Base-by-base conservation (phyloP, 78 protist species). In the Polysphondylium violaceum region DNA sequence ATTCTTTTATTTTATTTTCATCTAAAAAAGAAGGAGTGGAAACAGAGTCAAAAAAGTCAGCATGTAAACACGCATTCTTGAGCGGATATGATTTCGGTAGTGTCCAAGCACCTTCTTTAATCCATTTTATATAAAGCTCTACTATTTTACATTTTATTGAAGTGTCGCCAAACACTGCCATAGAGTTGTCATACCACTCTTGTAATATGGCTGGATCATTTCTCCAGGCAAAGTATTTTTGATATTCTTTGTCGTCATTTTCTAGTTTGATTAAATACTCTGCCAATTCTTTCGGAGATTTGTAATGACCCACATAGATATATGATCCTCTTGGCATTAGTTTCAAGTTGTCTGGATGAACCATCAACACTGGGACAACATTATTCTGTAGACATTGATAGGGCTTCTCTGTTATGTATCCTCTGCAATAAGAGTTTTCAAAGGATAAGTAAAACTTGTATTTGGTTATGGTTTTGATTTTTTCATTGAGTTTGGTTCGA, bases 381-480 rank as follows among this genome's bases (percentile, higher is more conserved):
- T 76, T 76, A 23, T 11, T 21, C 16, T 23, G 12, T 8, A 67
- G 56, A 50, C 76, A 41, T 21, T 79, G 89, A 6, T 55, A 38
- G 2, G 38, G 47, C 47, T 67, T 67, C 60, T 79, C 89, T 19
- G 89, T 51, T 19, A 72, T 67, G 25, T 79, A 79, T 12, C 44
- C 75, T 9, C 8, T 25, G 40, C 89, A 79, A 51, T 79, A 55
- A 47, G 31, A 14, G 29, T 71, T 79, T 51, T 79, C 89, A 38
- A 79, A 67, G 12, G 89, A 47, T 21, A 79, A 23, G 31, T 79
- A 79, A 50, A 79, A 79, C 33, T 79, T 64, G 50, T 79, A 67
- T 5, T 67, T 47, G 2, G 67, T 19, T 1, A 79, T 79, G 2
- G 55, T 2, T 2, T 36, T 9, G 35, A 51, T 29, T 61, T 79